Base-by-base conservation (phyloP, 179 eudicot species). In the Silene noctiflora region DNA sequence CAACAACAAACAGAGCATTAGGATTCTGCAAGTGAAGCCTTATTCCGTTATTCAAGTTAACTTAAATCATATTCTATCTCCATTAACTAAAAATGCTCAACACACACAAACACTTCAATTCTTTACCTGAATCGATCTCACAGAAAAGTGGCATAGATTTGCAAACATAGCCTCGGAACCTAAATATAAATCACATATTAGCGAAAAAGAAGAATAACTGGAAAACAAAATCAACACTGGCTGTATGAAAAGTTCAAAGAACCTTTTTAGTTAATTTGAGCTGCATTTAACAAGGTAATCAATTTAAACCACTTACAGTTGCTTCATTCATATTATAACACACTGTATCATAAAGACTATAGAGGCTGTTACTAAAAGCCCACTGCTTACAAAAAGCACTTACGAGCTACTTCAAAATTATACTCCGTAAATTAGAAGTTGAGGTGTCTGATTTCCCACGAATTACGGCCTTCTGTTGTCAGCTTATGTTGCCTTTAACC, bases 101-200 rank as follows among this genome's bases (percentile, higher is more conserved):
- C 5, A 63, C 44, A 19, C n/a, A n/a, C n/a, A n/a, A 69, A 63
- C 25, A 61, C 69, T 82, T 72, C 82, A 20, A 33, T 19, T 44
- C 29, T 27, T 17, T 48, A 95, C 99, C 98, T 95, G 99, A 79
- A 95, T 89, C 71, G 97, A 89, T 93, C 97, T 89, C 80, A 95
- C 97, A 64, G 99, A 88, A 80, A 95, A 95, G 89, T 91, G 90
- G 86, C 97, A 93, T 75, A 95, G 98, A 83, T 95, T 98, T 79
- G 99, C 99, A 86, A 95, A 95, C 97, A 95, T 95, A 59, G 99
- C 99, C 86, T 95, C 99, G 29, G 99, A 89, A 81, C 99, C 99
- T 95, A 89, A 74, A 87, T 77, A 59, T 51, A 29, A 74, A 68
- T 35, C 25, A 65, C 74, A 66, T 20, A 77, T 81, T 76, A 82